A percentile compares a stretch with the other conserved stretches of the same genome.
Conservation (phyloP, 2,329 filamentous ascomycete species). For the Tolypocladium amazonense region DNA sequence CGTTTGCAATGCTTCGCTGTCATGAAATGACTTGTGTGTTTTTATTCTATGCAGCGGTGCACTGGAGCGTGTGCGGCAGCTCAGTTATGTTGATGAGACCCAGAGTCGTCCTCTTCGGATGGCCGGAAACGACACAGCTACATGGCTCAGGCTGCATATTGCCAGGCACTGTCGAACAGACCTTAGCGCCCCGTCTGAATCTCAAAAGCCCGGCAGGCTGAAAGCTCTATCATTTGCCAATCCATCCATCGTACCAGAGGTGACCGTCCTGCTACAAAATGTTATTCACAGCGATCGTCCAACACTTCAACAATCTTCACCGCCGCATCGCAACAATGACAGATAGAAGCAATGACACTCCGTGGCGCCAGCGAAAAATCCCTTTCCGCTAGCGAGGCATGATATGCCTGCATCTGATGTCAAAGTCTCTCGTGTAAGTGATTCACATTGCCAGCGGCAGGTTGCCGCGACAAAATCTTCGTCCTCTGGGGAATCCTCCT, state of each 20-base stretch:
- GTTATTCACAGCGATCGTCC: neutral
- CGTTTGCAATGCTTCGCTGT: neutral
- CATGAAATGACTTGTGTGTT: neutral
- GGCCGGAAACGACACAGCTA: neutral
- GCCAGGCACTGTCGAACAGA: neutral
- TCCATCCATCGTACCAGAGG: neutral
- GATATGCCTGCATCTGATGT: neutral
- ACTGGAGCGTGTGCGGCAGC: neutral
- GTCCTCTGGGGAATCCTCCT: neutral
- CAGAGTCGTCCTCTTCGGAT: neutral
- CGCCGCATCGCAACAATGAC: neutral
- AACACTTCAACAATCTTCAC: neutral
- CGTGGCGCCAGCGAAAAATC: neutral
- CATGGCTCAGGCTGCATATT: neutral
- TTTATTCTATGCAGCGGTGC: neutral
- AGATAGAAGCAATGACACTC: neutral
- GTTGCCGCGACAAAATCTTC: neutral
- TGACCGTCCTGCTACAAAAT: neutral
- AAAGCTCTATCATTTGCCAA: neutral
- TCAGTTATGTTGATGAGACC: neutral
- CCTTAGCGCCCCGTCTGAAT: neutral
- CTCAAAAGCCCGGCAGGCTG: neutral
- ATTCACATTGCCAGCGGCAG: neutral
- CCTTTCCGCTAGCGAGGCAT: neutral
- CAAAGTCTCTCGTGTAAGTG: neutral